These are phyloP conservation scores for Suillus spraguei DNA, from an alignment of 768 basidiomycete genomes.

Conservation along the genomic window DNA sequence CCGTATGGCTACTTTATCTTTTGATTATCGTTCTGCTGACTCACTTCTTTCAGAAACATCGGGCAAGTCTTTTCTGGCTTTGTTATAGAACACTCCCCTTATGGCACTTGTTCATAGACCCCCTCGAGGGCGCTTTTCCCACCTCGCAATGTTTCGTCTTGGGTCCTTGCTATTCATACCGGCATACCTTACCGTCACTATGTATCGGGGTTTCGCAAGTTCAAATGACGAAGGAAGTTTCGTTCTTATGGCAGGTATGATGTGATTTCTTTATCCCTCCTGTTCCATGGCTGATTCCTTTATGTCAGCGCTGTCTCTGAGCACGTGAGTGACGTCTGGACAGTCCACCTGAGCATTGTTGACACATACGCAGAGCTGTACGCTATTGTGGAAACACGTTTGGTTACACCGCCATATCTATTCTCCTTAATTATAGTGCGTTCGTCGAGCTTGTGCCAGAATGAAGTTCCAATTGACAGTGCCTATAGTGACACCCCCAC, in stretches of 20 bases:
- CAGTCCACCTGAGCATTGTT: background rate
- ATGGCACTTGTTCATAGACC: conserved; percentile 48
- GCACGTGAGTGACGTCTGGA: conserved; percentile 63
- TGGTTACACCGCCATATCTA: conserved; percentile 87
- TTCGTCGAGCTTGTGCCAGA: conserved; percentile 11
- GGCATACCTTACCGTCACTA: conserved; percentile 78
- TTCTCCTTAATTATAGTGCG: conserved; percentile 84
- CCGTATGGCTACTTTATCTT: conserved; percentile 52
- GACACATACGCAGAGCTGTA: conserved; percentile 58
- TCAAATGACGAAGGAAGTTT: conserved; percentile 69
- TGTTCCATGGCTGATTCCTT: conserved; percentile 7
- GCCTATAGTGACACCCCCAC: conserved; percentile 82
- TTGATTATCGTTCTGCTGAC: background rate
- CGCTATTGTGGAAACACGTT: conserved; percentile 90
- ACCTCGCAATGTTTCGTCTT: conserved; percentile 87
- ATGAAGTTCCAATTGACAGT: conserved; percentile 10
- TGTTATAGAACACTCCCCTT: conserved; percentile 12
- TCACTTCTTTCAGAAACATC: conserved; percentile 51
- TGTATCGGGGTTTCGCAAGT: conserved; percentile 76
- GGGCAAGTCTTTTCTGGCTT: conserved; percentile 43
- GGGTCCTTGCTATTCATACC: conserved; percentile 88
- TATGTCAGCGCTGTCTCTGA: conserved; percentile 64
- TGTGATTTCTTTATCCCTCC: conserved; percentile 14
- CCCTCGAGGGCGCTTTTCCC: conserved; percentile 81
- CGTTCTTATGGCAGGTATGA: conserved; percentile 79